Conservation (phyloP, 768 basidiomycete species). For the Podaxis pistillaris region DNA sequence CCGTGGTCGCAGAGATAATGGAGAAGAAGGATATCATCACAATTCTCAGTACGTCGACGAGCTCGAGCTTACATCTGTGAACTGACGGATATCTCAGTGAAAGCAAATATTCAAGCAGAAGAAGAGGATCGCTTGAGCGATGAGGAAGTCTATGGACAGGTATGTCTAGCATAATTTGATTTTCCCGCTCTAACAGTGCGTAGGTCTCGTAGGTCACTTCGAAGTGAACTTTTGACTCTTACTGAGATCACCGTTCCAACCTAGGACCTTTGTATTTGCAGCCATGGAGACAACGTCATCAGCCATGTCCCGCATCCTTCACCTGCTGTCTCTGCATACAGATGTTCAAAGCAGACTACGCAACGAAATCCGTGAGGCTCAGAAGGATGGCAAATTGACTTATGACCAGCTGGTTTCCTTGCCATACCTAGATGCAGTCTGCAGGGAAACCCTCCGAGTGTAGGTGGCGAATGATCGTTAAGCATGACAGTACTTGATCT, state of each 20-base stretch:
- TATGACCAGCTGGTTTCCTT: conserved; percentile 22
- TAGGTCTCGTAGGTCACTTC: conserved; percentile 4
- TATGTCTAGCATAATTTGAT: conserved; percentile 16
- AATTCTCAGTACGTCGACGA: conserved; percentile 35
- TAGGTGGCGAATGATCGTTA: conserved; percentile 18
- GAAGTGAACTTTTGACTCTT: too few species aligned
- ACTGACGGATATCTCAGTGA: conserved; percentile 24
- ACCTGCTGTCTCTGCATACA: conserved; percentile 35
- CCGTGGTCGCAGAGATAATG: conserved; percentile 30
- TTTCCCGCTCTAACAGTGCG: background rate
- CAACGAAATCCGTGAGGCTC: conserved; percentile 34
- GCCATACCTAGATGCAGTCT: conserved; percentile 24
- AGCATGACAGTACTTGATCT: background rate
- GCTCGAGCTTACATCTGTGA: background rate
- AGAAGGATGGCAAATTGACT: conserved; percentile 14
- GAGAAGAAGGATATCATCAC: conserved; percentile 48
- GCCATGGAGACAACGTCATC: conserved; percentile 28
- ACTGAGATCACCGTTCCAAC: too few species aligned
- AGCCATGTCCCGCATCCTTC: conserved; percentile 35
- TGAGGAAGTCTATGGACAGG: conserved; percentile 33
- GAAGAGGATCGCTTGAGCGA: conserved; percentile 33
- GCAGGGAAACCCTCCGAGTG: conserved; percentile 36
- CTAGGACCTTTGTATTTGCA: conserved; percentile 2
- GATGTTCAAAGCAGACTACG: conserved; percentile 34
- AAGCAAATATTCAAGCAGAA: conserved; percentile 30